Evolutionary conservation across 2,329 filamentous ascomycete genomes (phyloP), one percentile per base, ranked within the genome.

Genomic region (Talaromyces sp.): DNA sequence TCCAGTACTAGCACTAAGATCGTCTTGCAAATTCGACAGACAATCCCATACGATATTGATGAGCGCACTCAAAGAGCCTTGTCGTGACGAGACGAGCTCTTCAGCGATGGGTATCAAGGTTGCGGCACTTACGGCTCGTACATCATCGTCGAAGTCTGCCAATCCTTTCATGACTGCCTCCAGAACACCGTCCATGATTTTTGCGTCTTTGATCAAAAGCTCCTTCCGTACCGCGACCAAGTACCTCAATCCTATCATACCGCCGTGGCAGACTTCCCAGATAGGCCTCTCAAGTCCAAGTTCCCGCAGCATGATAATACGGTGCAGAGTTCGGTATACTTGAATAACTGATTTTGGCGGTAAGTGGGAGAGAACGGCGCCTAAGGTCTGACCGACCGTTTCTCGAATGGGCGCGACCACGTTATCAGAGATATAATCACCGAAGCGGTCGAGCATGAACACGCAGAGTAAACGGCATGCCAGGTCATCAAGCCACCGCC

Each of bases 41-140:
- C 95, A 98, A 71, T 96, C 91, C 95, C 95, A 99, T 31, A 99
- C 93, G 64, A 98, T 96, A 72, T 90, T 89, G 75, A 97, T 96
- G 42, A 99, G 85, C 33, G 85, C 83, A 65, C 93, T 88, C 35
- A 99, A 82, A 48, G 91, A 88, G 37, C 83, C 83, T 16, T 92
- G 89, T 16, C 93, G 89, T 75, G 96, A 86, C 40, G 87, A 88
- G 68, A 98, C 93, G 69, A 98, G 96, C 71, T 99, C 95, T 72
- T 93, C 89, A 5, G 93, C 93, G 76, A 99, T 96, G 0, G 95
- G 95, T 56, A 98, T 95, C 50, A 99, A 80, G 0, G 96, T 99
- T n/a, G 95, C 93, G 9, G 96, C 95, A 76, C 93, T 97, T 69
- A 98, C 93, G 18, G 96, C 92, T 67, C 96, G 90, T 25, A 99